These are phyloP conservation scores for Emericellopsis atlantica DNA, from an alignment of 2,329 filamentous ascomycete genomes.

Conservation along the genomic window DNA sequence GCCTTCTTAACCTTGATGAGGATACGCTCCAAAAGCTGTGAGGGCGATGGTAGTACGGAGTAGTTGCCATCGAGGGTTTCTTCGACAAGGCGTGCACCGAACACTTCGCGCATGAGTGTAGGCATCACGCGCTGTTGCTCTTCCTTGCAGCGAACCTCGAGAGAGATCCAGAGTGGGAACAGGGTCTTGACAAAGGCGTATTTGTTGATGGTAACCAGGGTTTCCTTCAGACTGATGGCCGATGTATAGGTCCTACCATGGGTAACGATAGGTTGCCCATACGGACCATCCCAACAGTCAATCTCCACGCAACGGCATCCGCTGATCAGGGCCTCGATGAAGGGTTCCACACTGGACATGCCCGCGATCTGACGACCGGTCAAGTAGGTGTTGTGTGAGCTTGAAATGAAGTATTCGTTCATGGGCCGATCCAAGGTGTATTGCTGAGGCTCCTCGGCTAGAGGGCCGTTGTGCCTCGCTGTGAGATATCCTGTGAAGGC, in stretches of 20 bases:
- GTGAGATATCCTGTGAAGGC: slow-evolving; percentile 68
- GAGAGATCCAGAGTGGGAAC: slow-evolving; percentile 85
- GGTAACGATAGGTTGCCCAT: slow-evolving; percentile 79
- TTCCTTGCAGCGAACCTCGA: slow-evolving; percentile 85
- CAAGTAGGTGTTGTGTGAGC: slow-evolving; percentile 96
- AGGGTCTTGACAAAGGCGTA: slow-evolving; percentile 84
- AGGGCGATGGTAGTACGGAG: slow-evolving; percentile 66
- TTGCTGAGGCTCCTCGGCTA: slow-evolving; percentile 46
- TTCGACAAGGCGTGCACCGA: slow-evolving; percentile 67
- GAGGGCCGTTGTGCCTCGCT: slow-evolving; percentile 59
- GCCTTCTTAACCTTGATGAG: slow-evolving; percentile 92
- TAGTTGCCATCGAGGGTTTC: slow-evolving; percentile 59
- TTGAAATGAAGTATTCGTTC: slow-evolving; percentile 97
- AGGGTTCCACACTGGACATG: slow-evolving; percentile 86
- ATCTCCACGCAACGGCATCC: slow-evolving; percentile 95
- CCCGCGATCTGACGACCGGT: slow-evolving; percentile 82
- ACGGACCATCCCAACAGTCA: slow-evolving; percentile 91
- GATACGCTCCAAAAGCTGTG: slow-evolving; percentile 71
- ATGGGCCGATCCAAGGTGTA: slow-evolving; percentile 67
- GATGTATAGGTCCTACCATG: slow-evolving; percentile 86
- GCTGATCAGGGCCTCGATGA: slow-evolving; percentile 76
- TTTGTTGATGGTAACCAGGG: slow-evolving; percentile 84
- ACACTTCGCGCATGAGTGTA: slow-evolving; percentile 73
- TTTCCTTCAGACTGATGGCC: slow-evolving; percentile 79
- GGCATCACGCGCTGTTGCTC: slow-evolving; percentile 82